These are phyloP conservation scores for Laburnicola sp. DNA, from an alignment of 2,329 filamentous ascomycete species.

Conservation along the genomic window DNA sequence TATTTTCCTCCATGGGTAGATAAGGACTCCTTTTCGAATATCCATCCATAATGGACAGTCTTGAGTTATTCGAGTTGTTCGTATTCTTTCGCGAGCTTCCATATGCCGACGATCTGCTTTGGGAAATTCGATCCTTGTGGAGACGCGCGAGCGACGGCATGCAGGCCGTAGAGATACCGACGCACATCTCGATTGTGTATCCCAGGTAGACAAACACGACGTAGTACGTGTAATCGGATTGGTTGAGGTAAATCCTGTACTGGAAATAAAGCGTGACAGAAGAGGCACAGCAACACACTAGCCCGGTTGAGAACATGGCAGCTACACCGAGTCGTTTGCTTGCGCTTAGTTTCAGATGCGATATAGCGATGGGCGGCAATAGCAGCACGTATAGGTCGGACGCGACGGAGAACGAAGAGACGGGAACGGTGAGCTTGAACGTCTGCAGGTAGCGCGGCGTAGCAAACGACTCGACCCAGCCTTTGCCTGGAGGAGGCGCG, in stretches of 20 bases:
- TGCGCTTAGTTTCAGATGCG: slow-evolving; percentile 1
- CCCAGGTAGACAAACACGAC: slow-evolving; percentile 5
- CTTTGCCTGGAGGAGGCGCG: slow-evolving; percentile 2
- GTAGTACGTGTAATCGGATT: slow-evolving; percentile 11
- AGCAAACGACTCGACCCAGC: slow-evolving; percentile 3
- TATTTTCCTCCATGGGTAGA: background rate
- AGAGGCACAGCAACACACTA: slow-evolving; percentile 2
- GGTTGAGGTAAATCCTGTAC: slow-evolving; percentile 1
- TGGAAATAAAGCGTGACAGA: slow-evolving; percentile 6
- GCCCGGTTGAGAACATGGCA: slow-evolving; percentile 5
- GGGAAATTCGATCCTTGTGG: background rate
- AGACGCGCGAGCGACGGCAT: slow-evolving; percentile 10
- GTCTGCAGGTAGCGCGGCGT: slow-evolving; percentile 1
- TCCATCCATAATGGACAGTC: background rate
- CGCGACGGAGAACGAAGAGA: background rate
- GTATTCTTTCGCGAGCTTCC: background rate
- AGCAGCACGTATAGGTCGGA: slow-evolving; percentile 8
- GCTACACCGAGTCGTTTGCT: slow-evolving; percentile 1
- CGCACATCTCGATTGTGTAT: slow-evolving; percentile 11
- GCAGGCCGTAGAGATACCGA: slow-evolving; percentile 12
- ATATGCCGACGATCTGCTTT: background rate
- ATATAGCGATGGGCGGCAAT: slow-evolving; percentile 1
- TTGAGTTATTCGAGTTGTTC: background rate
- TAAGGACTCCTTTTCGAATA: slow-evolving; percentile 1
- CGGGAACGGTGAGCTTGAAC: slow-evolving; percentile 2